Percentiles rank a stretch among this genome's conserved stretches.
These are phyloP conservation scores for Penicillium concentricum DNA, from an alignment of 2,329 filamentous ascomycete species.

Conservation along the genomic window DNA sequence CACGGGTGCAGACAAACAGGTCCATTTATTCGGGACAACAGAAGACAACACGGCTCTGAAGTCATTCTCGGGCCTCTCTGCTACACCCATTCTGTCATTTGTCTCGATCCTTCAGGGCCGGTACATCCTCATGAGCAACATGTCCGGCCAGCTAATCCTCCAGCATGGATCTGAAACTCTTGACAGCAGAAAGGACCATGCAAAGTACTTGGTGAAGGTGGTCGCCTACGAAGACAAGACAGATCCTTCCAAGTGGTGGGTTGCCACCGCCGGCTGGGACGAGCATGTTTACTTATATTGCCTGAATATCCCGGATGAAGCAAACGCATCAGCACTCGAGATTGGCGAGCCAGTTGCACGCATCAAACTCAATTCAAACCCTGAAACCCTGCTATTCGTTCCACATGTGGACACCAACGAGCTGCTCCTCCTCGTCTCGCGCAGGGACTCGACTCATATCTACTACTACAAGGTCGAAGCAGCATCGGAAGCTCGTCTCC, in stretches of 20 bases:
- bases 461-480: constrained; percentile 51
- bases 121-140: constrained; percentile 54
- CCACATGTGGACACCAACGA: constrained; percentile 48
- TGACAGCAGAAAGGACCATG: constrained; percentile 55
- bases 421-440: constrained; percentile 53
- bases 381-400: constrained; percentile 57
- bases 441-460: constrained; percentile 59
- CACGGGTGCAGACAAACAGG: constrained; percentile 48
- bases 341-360: constrained; percentile 29
- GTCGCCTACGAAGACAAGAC: constrained; percentile 38
- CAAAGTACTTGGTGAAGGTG: constrained; percentile 59
- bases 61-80: constrained; percentile 31
- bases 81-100: constrained; percentile 54
- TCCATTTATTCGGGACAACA: constrained; percentile 46
- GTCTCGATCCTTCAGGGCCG: constrained; percentile 41
- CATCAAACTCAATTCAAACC: constrained; percentile 49
- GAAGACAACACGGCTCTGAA: constrained; percentile 18
- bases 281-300: constrained; percentile 55
- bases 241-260: constrained; percentile 30
- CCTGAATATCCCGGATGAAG: constrained; percentile 13
- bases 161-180: constrained; percentile 46
- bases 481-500: constrained; percentile 35
- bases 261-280: constrained; percentile 64
- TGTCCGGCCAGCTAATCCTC: constrained; percentile 58
- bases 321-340: constrained; percentile 5